Percentiles rank a stretch among this genome's conserved stretches.
Evolutionary conservation across 768 basidiomycete species (phyloP).

Genomic region (Leccinum ochraceum): DNA sequence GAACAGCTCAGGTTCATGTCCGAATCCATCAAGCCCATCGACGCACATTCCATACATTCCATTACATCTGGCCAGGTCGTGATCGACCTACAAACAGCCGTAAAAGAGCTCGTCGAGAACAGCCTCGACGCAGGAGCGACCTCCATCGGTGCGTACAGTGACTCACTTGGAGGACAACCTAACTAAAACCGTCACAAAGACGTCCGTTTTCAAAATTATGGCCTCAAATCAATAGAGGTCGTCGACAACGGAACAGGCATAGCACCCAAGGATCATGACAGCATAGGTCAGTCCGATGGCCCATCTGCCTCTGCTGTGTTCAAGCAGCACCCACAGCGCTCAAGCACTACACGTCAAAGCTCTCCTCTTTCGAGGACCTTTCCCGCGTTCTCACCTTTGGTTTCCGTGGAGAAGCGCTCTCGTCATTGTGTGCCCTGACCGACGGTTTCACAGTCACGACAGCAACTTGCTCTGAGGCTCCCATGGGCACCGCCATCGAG

Average conservation of each 20-base stretch:
- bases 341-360: constrained; percentile 94
- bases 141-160: constrained; percentile 61
- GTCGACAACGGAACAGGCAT: constrained; percentile 94
- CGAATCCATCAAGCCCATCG: constrained; percentile 57
- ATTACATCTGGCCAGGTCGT: constrained; percentile 97
- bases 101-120: constrained; percentile 97
- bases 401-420: constrained; percentile 94
- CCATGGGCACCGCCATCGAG: constrained; percentile 79
- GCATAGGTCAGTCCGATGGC: constrained; percentile 57
- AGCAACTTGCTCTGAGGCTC: constrained; percentile 65
- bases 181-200: constrained; percentile 48
- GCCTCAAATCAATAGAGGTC: constrained; percentile 80
- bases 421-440: constrained; percentile 85
- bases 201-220: constrained; percentile 87
- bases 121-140: constrained; percentile 92
- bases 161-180: too few relatives aligned
- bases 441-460: constrained; percentile 73
- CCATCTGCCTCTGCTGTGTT: neutral
- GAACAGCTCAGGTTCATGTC: neutral
- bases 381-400: constrained; percentile 79
- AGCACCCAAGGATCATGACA: constrained; percentile 69
- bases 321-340: constrained; percentile 50
- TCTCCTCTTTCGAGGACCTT: constrained; percentile 74
- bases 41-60: constrained; percentile 74
- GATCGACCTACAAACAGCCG: constrained; percentile 87